phyloP scores from a whole-genome alignment of 768 basidiomycete genomes.

The Trametes coccinea region DNA sequence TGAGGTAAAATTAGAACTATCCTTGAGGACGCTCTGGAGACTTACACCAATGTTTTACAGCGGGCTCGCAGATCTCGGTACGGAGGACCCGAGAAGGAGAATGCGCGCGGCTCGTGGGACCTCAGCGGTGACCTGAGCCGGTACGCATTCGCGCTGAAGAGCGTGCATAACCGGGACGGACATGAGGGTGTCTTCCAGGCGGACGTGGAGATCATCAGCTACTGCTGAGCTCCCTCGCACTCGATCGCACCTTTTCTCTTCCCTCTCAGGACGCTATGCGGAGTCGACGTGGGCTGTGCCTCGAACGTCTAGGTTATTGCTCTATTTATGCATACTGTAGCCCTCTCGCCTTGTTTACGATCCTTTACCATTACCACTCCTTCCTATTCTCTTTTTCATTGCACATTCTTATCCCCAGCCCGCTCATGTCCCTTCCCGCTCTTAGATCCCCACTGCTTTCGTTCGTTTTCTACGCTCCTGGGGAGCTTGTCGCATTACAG shows the following conservation, averaged over 20 bases:
- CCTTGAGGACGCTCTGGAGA: not conserved
- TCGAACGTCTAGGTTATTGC: constrained; percentile 1
- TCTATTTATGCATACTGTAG: constrained; percentile 8
- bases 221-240: not conserved
- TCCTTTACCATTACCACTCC: not conserved
- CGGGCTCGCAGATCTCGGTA: not conserved
- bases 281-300: not conserved
- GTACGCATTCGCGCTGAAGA: not conserved
- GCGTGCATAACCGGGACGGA: not conserved
- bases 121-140: not conserved
- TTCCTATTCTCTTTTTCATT: not conserved
- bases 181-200: constrained; percentile 9
- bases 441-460: not conserved
- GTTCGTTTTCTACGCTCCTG: not conserved
- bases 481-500: too few species aligned
- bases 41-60: not conserved
- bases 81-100: not conserved
- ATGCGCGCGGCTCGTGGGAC: not conserved
- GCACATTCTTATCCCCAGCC: not conserved
- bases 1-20: not conserved
- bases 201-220: constrained; percentile 1
- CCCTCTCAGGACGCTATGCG: not conserved
- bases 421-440: not conserved
- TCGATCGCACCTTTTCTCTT: not conserved
- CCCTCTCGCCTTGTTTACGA: not conserved